A percentile compares a stretch with the other conserved stretches of the same genome.
These are phyloP conservation scores for Posidonia oceanica DNA, from an alignment of 116 monocot genomes.

Conservation along the genomic window DNA sequence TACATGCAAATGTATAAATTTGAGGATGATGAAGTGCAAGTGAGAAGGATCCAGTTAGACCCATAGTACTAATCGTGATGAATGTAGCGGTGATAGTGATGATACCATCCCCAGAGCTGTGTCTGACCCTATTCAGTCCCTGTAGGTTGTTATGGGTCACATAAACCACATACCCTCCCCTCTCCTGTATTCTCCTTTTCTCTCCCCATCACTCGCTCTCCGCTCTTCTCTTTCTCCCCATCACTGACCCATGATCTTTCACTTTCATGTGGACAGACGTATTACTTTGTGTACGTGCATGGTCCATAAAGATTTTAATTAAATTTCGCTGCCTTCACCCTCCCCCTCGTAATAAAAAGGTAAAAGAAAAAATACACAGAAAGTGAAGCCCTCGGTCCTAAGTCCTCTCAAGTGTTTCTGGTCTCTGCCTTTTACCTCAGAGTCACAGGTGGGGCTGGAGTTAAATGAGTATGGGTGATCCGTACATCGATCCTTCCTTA, in stretches of 20 bases:
- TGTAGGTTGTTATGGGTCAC: not conserved
- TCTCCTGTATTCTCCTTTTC: too few species aligned
- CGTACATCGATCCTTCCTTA: constrained; percentile 14
- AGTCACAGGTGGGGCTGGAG: constrained; percentile 11
- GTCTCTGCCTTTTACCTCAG: not conserved
- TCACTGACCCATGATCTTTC: constrained; percentile 14
- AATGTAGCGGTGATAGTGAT: not conserved
- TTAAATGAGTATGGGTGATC: constrained; percentile 12
- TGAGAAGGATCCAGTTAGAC: constrained; percentile 1
- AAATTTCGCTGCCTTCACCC: not conserved
- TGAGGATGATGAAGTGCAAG: not conserved
- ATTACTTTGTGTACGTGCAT: constrained; percentile 12
- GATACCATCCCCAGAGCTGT: not conserved
- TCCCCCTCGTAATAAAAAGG: not conserved
- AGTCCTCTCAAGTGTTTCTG: not conserved
- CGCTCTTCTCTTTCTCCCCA: not conserved
- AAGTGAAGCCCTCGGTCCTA: too few species aligned
- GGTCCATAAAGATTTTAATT: constrained; percentile 4
- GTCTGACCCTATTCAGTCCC: not conserved
- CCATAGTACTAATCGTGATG: not conserved
- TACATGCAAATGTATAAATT: not conserved
- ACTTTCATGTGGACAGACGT: constrained; percentile 18
- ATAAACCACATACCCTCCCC: not conserved
- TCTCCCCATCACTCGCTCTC: not conserved
- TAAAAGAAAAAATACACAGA: not conserved